These are phyloP conservation scores for Eimeria praecox DNA, from an alignment of 169 alveolate genomes.

Conservation along the genomic window DNA sequence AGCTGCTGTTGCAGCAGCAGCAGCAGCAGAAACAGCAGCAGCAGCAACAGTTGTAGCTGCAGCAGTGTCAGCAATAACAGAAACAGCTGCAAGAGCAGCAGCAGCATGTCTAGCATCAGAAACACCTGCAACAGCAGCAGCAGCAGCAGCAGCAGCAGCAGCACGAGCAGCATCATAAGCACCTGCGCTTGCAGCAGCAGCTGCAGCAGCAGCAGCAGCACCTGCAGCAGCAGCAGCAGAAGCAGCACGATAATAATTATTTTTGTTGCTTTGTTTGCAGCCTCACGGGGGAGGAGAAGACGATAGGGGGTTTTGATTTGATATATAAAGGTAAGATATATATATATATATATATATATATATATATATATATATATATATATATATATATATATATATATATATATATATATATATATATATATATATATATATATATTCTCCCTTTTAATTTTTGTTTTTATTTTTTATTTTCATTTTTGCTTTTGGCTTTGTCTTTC, in stretches of 20 bases:
- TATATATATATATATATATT: too few species aligned
- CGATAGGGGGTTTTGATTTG: conserved; percentile 78
- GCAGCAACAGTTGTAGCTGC: not conserved
- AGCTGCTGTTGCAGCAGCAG: not conserved
- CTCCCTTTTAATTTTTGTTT: too few species aligned
- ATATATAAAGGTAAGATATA: conserved; percentile 43
- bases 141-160: not conserved
- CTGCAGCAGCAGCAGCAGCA: not conserved
- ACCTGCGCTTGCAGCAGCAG: not conserved
- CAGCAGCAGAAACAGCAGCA: not conserved
- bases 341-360: too few species aligned
- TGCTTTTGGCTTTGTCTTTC: not conserved
- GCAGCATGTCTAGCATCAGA: not conserved
- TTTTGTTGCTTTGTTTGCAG: conserved; percentile 35
- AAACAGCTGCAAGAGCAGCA: not conserved
- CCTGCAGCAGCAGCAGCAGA: not conserved
- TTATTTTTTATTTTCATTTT: too few species aligned
- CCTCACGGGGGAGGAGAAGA: conserved; percentile 50
- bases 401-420: too few species aligned
- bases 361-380: too few species aligned
- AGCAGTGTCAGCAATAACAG: not conserved
- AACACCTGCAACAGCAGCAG: not conserved
- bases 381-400: too few species aligned
- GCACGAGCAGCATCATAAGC: not conserved
- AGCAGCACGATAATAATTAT: not conserved